A percentile compares a stretch with the other conserved stretches of the same genome.
Evolutionary conservation across 352 stramenopile species (phyloP).

Genomic region (Elongisporangium prolatum): DNA sequence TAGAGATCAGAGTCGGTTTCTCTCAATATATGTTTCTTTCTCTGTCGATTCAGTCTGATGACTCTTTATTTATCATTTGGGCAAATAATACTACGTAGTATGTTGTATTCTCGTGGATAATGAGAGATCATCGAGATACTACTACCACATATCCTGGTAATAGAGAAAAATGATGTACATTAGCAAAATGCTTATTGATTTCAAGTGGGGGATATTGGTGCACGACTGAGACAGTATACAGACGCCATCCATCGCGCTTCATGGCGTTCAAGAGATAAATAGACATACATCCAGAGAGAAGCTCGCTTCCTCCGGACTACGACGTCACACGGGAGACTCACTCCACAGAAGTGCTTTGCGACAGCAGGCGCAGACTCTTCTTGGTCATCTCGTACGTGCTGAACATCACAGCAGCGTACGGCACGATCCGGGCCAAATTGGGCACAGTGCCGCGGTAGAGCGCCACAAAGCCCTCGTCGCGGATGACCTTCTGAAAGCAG

Average conservation of each 20-base stretch:
- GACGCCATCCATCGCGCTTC: not conserved
- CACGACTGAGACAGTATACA: not conserved
- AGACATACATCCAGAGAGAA: not conserved
- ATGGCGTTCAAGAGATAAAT: not conserved
- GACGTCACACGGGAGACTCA: not conserved
- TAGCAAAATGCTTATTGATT: not conserved
- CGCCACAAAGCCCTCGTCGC: slow-evolving; percentile 56
- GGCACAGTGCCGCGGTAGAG: slow-evolving; percentile 76
- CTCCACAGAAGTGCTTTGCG: slow-evolving; percentile 3
- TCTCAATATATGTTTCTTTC: not conserved
- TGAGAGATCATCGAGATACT: too few relatives aligned
- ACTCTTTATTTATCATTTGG: too few relatives aligned
- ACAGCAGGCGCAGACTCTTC: slow-evolving; percentile 45
- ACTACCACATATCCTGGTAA: too few relatives aligned
- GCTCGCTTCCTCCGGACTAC: not conserved
- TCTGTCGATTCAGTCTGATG: not conserved
- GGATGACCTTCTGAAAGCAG: slow-evolving; percentile 69
- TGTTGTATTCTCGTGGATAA: too few relatives aligned
- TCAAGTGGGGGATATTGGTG: not conserved
- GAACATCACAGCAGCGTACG: slow-evolving; percentile 82
- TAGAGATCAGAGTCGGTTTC: not conserved
- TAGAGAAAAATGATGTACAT: not conserved
- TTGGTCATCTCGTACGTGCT: slow-evolving; percentile 81
- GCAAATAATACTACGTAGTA: too few relatives aligned
- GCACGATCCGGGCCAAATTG: slow-evolving; percentile 75